A percentile compares a stretch with the other conserved stretches of the same genome.
Conservation (phyloP, 2,329 filamentous ascomycete genomes). For the Exophiala oligosperma region DNA sequence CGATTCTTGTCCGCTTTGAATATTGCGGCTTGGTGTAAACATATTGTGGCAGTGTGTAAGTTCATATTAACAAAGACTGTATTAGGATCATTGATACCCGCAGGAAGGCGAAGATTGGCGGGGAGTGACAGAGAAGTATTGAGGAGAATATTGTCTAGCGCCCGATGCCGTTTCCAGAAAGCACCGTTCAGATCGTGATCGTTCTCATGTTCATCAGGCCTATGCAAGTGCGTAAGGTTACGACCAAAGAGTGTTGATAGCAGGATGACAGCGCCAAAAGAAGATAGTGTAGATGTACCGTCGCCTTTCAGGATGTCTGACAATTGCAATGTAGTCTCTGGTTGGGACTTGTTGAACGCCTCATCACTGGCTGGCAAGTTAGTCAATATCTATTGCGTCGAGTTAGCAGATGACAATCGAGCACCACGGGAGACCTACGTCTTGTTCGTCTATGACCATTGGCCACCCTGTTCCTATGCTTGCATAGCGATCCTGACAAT, state of each 20-base stretch:
- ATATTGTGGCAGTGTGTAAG: constrained; percentile 94
- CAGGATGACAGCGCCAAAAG: constrained; percentile 77
- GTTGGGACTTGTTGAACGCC: constrained; percentile 76
- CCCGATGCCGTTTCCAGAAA: constrained; percentile 92
- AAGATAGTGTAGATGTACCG: constrained; percentile 71
- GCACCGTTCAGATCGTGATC: constrained; percentile 87
- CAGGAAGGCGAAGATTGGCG: constrained; percentile 73
- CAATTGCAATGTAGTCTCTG: constrained; percentile 70
- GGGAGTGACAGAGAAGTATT: constrained; percentile 86
- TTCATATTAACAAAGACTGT: constrained; percentile 95
- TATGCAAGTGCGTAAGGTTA: constrained; percentile 87
- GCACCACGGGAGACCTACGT: constrained; percentile 49
- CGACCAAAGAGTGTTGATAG: constrained; percentile 89
- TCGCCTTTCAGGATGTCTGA: constrained; percentile 60
- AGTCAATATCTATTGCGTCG: constrained; percentile 64
- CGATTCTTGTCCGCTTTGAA: constrained; percentile 93
- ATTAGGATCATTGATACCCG: constrained; percentile 74
- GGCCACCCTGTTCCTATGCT: constrained; percentile 98
- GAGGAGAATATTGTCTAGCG: constrained; percentile 85
- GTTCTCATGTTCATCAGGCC: constrained; percentile 75
- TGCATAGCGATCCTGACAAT: constrained; percentile 85
- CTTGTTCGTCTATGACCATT: constrained; percentile 87
- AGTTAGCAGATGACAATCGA: constrained; percentile 26
- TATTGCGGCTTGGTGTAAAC: constrained; percentile 96
- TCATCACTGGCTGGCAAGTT: constrained; percentile 83